Evolutionary conservation across 2,329 filamentous ascomycete genomes (phyloP).

Genomic region (Aaosphaeria arxii): DNA sequence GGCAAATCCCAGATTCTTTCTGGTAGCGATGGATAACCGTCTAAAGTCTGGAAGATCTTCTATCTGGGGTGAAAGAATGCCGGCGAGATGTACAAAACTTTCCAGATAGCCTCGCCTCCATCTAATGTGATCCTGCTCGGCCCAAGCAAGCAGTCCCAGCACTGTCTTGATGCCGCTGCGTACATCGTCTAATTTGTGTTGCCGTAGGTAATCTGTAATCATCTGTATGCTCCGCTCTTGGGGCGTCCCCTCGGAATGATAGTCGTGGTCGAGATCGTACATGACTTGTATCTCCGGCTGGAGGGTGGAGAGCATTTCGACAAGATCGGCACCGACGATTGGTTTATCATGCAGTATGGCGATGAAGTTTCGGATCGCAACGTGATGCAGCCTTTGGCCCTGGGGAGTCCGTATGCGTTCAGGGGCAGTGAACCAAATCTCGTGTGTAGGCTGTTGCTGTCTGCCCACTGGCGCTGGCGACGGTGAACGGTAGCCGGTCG

Average conservation of each 20-base stretch:
- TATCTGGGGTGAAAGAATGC: conserved; percentile 49
- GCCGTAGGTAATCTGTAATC: conserved; percentile 60
- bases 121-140: conserved; percentile 58
- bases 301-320: conserved; percentile 62
- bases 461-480: conserved; percentile 9
- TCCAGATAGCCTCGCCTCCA: conserved; percentile 69
- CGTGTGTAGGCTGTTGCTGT: conserved; percentile 29
- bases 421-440: conserved; percentile 63
- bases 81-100: conserved; percentile 64
- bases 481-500: conserved; percentile 6
- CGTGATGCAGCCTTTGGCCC: conserved; percentile 56
- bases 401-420: conserved; percentile 43
- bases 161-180: conserved; percentile 60
- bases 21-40: conserved; percentile 59
- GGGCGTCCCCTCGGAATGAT: conserved; percentile 21
- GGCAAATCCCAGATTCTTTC: conserved; percentile 60
- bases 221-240: conserved; percentile 52
- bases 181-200: conserved; percentile 62
- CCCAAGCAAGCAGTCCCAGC: conserved; percentile 62
- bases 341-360: conserved; percentile 63
- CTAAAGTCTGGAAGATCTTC: conserved; percentile 57
- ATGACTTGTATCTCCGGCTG: conserved; percentile 58
- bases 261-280: conserved; percentile 45
- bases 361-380: conserved; percentile 68
- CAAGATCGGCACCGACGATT: conserved; percentile 62